phyloP scores from a whole-genome alignment of 495 filamentous ascomycete genomes.

The Neurospora sp. region DNA sequence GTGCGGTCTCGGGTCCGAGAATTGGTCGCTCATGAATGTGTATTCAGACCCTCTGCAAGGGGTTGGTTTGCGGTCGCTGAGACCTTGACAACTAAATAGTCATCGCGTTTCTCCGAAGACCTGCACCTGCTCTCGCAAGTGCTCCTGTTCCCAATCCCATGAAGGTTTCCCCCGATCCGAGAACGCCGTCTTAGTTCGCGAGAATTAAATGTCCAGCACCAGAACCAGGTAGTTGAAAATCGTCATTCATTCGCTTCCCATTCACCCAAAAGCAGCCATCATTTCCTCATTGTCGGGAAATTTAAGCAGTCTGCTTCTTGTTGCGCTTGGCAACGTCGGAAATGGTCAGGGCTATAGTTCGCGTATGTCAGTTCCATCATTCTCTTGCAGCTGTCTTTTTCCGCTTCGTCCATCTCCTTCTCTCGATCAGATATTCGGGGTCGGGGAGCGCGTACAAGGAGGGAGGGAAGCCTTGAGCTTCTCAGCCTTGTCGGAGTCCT shows the following conservation, averaged over 20 bases:
- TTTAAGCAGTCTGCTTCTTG: conserved; percentile 4
- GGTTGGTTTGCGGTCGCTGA: background rate
- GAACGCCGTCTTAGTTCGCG: background rate
- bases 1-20: background rate
- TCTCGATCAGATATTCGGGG: background rate
- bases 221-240: background rate
- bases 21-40: background rate
- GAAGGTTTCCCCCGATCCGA: background rate
- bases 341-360: conserved; percentile 33
- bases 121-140: background rate
- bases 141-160: background rate
- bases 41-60: background rate
- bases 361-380: background rate
- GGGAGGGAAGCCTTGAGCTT: conserved; percentile 99
- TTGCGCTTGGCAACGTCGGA: conserved; percentile 42
- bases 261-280: background rate
- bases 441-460: conserved; percentile 56
- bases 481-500: conserved; percentile 97
- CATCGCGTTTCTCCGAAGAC: background rate
- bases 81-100: background rate
- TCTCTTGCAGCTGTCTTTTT: background rate
- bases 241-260: background rate
- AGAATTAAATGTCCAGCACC: background rate
- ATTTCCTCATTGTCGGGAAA: background rate
- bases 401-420: background rate